phyloP scores from a whole-genome alignment of 2,329 filamentous ascomycete genomes.

The Sporothrix mexicana region DNA sequence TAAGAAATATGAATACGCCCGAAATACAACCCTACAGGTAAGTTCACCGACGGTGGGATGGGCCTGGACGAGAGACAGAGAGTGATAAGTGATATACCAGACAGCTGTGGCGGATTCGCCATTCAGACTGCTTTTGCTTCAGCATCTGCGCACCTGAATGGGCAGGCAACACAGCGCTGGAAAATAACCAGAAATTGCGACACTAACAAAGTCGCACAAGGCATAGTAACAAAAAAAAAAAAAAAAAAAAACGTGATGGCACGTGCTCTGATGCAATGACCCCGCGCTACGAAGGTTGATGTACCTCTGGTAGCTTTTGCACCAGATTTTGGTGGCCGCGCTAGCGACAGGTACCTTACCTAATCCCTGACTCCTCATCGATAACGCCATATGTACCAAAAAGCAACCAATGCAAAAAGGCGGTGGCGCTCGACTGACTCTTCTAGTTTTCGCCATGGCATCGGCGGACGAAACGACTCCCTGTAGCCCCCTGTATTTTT shows the following conservation, averaged over 20 bases:
- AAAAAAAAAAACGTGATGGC: constrained; percentile 20
- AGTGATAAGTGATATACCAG: no score
- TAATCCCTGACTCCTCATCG: not conserved
- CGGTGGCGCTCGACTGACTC: constrained; percentile 33
- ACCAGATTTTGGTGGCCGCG: not conserved
- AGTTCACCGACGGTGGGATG: not conserved
- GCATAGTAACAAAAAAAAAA: constrained; percentile 2
- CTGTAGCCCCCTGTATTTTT: not conserved
- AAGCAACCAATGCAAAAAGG: constrained; percentile 34
- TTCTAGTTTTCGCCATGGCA: constrained; percentile 19
- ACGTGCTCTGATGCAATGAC: constrained; percentile 30
- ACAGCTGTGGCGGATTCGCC: constrained; percentile 24
- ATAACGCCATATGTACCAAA: constrained; percentile 33
- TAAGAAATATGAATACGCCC: no score
- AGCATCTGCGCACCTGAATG: constrained; percentile 16
- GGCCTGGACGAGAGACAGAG: not conserved
- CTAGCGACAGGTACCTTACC: constrained; percentile 9
- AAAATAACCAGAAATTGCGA: not conserved
- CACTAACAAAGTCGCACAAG: not conserved
- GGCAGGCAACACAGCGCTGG: not conserved
- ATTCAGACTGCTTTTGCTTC: not conserved
- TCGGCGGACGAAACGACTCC: not conserved
- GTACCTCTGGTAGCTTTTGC: not conserved
- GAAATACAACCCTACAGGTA: not conserved
- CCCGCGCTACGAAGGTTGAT: not conserved